These are phyloP conservation scores for Plasmodium knowlesi DNA, from an alignment of 169 alveolate species.

Conservation along the genomic window DNA sequence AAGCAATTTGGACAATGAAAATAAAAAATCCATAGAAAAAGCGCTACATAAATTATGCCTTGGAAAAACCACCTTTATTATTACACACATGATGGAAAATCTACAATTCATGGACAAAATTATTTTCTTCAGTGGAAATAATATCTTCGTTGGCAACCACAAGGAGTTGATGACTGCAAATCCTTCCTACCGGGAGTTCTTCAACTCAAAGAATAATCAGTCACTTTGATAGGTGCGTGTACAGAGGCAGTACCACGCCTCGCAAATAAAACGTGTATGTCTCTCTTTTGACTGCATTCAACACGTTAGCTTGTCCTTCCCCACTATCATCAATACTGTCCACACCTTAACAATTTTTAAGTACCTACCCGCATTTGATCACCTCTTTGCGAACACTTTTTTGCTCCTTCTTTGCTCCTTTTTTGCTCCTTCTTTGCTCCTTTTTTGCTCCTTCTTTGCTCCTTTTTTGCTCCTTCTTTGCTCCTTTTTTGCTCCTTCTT, in stretches of 20 bases:
- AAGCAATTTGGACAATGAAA: constrained; percentile 94
- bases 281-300: neutral
- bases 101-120: constrained; percentile 50
- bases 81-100: constrained; percentile 74
- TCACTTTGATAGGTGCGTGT: neutral
- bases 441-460: neutral
- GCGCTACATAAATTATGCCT: constrained; percentile 63
- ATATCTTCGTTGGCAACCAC: constrained; percentile 67
- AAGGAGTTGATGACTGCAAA: constrained; percentile 15
- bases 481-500: neutral
- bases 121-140: constrained; percentile 41
- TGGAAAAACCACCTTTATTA: constrained; percentile 74
- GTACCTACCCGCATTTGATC: neutral
- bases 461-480: neutral
- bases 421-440: neutral
- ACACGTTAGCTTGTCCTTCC: neutral
- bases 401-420: neutral
- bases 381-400: no score
- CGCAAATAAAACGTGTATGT: neutral
- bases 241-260: neutral
- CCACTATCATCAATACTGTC: neutral
- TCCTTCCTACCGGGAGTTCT: constrained; percentile 15
- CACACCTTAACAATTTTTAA: neutral
- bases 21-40: constrained; percentile 81
- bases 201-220: constrained; percentile 21